A percentile compares a stretch with the other conserved stretches of the same genome.
These are phyloP conservation scores for Cornus kousa DNA, from an alignment of 148 eudicot genomes.

Conservation along the genomic window DNA sequence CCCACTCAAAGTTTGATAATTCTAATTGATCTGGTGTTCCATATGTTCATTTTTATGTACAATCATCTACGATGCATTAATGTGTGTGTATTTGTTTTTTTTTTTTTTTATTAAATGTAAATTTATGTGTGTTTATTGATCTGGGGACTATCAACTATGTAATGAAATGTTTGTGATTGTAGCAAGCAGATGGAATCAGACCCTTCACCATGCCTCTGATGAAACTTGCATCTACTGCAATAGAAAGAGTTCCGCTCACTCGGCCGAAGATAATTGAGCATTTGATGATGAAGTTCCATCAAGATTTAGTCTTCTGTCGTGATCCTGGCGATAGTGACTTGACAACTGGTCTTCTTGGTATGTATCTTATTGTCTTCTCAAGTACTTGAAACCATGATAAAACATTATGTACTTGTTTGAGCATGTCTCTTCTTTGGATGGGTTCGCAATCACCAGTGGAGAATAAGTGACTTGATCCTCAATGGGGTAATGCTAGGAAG, in stretches of 20 bases:
- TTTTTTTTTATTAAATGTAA: not conserved
- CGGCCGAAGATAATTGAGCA: slow-evolving; percentile 66
- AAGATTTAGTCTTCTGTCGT: slow-evolving; percentile 92
- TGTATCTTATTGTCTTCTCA: slow-evolving; percentile 4
- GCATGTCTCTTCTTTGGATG: too few species aligned
- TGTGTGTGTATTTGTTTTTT: not conserved
- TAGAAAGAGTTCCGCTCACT: slow-evolving; percentile 87
- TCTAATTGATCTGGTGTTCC: too few species aligned
- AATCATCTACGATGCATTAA: too few species aligned
- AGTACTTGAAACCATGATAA: not conserved
- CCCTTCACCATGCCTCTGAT: slow-evolving; percentile 96
- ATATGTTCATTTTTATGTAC: too few species aligned
- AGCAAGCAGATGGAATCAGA: slow-evolving; percentile 90
- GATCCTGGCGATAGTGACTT: slow-evolving; percentile 72
- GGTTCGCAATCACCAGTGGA: too few species aligned
- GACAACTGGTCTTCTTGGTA: slow-evolving; percentile 71
- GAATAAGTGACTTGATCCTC: too few species aligned
- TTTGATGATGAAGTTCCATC: slow-evolving; percentile 73
- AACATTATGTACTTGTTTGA: not conserved
- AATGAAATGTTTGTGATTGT: slow-evolving; percentile 28
- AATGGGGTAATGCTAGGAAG: too few species aligned
- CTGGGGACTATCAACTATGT: not conserved
- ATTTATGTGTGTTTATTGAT: not conserved
- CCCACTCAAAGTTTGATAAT: too few species aligned
- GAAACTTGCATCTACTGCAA: slow-evolving; percentile 87